Conservation (phyloP, 306 rosid genomes). For the Cucumis sativus region Cucumber_9930_V3 NC_026660.2:23389001-23389500, state of each 20-base stretch:
- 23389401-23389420: conserved; percentile 27
- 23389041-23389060: no score
- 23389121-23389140: not conserved
- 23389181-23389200: conserved; percentile 18
- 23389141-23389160: not conserved
- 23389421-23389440: conserved; percentile 30
- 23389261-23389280: conserved; percentile 31
- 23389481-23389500: conserved; percentile 29
- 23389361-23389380: conserved; percentile 35
- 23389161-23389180: not conserved
- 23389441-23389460: conserved; percentile 20
- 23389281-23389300: conserved; percentile 20
- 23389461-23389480: conserved; percentile 27
- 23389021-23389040: no score
- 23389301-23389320: conserved; percentile 26
- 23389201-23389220: conserved; percentile 34
- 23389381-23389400: conserved; percentile 28
- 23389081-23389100: no score
- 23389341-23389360: conserved; percentile 25
- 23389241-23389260: conserved; percentile 28
- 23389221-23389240: conserved; percentile 34
- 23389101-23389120: no score
- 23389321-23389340: conserved; percentile 33
- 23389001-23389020: no score
- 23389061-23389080: no score